Evolutionary conservation across 495 filamentous ascomycete species (phyloP), one percentile per base, ranked within the genome.

Genomic region (Annulohypoxylon stygium): DNA sequence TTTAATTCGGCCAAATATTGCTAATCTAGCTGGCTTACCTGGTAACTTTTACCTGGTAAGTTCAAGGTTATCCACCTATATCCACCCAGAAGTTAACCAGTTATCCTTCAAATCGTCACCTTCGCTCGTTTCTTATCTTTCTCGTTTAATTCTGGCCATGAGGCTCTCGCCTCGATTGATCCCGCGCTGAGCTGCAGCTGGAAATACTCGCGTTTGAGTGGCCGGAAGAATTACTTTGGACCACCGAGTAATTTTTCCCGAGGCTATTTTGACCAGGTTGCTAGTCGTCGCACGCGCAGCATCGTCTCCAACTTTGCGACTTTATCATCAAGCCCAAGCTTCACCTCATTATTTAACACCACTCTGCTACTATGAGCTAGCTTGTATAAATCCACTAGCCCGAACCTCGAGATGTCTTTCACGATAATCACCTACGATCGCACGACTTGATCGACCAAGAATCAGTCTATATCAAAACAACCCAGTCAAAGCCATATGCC

Each of bases 141-240:
- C 45, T 54, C 20, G 51, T 67, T 61, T 53, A 34, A 14, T 51
- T 58, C 50, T 61, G 66, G 57, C 41, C 34, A 47, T 48, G 66
- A 74, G 71, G 66, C 71, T 57, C 55, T 33, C 33, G 60, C 59
- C 67, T 70, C 50, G 50, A 70, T 67, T 39, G 37, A 75, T 67
- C 65, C 43, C 50, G 59, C 58, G 48, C 59, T 64, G 58, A 75
- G 45, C 58, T 20, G 37, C 53, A 70, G 71, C 60, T 65, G 48
- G 62, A 26, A 16, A 73, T 60, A 70, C 48, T 66, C 39, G 50
- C 59, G 69, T 65, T 66, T 65, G 36, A 75, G 69, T 73, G 66
- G 65, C 75, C 73, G 76, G 76, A 77, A 77, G 34, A 78, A 77
- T 78, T 78, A 75, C 25, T 67, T 65, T 18, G 62, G 18, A 61